These are phyloP conservation scores for Eragrostis nindensis DNA, from an alignment of 176 grass and related monocot species.

Conservation along the genomic window DNA sequence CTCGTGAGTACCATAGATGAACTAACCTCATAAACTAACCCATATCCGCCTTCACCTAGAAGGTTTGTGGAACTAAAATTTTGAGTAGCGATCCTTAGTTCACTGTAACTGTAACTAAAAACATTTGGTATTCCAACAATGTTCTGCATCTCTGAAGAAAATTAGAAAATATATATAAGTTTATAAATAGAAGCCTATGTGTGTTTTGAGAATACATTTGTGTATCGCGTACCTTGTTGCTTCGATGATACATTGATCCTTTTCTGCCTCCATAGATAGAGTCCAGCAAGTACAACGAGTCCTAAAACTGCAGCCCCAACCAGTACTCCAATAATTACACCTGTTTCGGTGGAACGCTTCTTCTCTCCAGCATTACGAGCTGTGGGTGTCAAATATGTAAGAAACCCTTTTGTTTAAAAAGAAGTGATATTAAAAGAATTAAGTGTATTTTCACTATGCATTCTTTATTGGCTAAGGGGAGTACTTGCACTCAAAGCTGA, in stretches of 20 bases:
- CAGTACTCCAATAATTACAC: conserved; percentile 56
- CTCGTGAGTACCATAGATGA: neutral
- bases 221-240: conserved; percentile 42
- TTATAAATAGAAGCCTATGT: conserved; percentile 1
- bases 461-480: conserved; percentile 20
- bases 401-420: too few species aligned
- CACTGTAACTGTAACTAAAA: conserved; percentile 69
- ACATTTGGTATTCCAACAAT: conserved; percentile 66
- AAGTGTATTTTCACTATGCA: conserved; percentile 1
- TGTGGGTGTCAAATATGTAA: conserved; percentile 72
- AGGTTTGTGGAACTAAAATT: conserved; percentile 73
- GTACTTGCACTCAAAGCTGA: conserved; percentile 83
- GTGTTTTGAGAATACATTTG: too few species aligned
- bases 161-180: conserved; percentile 9
- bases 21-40: conserved; percentile 75
- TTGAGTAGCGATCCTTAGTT: conserved; percentile 69
- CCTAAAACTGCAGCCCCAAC: conserved; percentile 57
- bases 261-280: conserved; percentile 59
- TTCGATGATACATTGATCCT: conserved; percentile 50
- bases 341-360: conserved; percentile 47
- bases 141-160: conserved; percentile 60
- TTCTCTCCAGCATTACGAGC: conserved; percentile 37
- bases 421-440: too few species aligned
- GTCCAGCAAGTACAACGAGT: conserved; percentile 42
- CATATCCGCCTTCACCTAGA: conserved; percentile 91